Base-by-base conservation (phyloP, 2,329 filamentous ascomycete genomes). In the Chrysosporium keratinophilum region DNA sequence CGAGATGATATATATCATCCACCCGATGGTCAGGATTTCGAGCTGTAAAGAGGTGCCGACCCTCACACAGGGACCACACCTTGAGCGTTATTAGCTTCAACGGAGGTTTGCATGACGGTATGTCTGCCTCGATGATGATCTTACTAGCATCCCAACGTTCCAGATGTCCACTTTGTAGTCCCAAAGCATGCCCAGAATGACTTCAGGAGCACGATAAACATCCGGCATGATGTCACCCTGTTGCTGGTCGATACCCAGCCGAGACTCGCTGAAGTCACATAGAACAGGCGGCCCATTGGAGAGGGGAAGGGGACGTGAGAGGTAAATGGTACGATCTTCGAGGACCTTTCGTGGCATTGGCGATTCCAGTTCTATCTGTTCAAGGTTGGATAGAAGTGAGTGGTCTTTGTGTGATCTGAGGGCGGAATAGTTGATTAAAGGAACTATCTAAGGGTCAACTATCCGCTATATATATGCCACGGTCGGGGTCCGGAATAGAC, bases 91-190 rank as follows among this genome's bases (percentile, higher is more conserved):
- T 23, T n/a, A 39, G 23, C 23, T 28, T 28, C 23, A 28, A 28
- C 7, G 19, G 5, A 19, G 33, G 10, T 10, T n/a, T 6, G 12
- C 43, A 19, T 33, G 28, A 31, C 12, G n/a, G 15, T 7, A 45
- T 17, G n/a, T 17, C 39, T 42, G 39, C n/a, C 12, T 23, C 12
- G 33, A 2, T n/a, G 28, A 15, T 15, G n/a, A n/a, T 33, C 59
- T 33, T 57, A 62, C 60, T 56, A 64, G 54, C n/a, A 57, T 49
- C 23, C 54, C 63, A 37, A 64, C 43, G 41, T 55, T 58, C 63
- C 63, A 65, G 15, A 64, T 60, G 47, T 64, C 63, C 33, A 62
- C 56, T 34, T 57, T 56, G 4, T 45, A 47, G 23, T 58, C 58
- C 63, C 62, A 65, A 15, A 54, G 46, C 58, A 64, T 63, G 1